These are phyloP conservation scores for Stagonosporopsis tanaceti DNA, from an alignment of 2,329 filamentous ascomycete genomes.

Conservation along the genomic window DNA sequence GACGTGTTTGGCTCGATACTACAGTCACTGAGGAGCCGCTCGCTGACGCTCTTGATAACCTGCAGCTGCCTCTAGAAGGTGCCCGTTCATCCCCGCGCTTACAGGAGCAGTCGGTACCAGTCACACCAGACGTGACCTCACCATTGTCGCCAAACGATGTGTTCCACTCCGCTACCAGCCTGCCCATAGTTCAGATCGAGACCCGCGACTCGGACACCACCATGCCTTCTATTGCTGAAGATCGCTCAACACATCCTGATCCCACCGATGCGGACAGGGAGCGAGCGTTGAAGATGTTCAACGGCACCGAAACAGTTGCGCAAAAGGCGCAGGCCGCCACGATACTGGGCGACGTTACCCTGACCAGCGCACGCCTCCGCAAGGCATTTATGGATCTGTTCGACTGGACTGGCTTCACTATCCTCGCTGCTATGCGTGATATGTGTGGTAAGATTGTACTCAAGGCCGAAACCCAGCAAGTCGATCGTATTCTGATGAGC, in stretches of 20 bases:
- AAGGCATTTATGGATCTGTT: constrained; percentile 92
- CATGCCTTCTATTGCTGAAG: constrained; percentile 49
- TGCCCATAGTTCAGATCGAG: constrained; percentile 61
- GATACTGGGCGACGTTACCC: constrained; percentile 79
- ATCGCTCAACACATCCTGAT: constrained; percentile 45
- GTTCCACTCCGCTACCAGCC: constrained; percentile 58
- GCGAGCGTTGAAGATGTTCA: constrained; percentile 82
- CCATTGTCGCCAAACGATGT: constrained; percentile 53
- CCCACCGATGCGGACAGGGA: constrained; percentile 73
- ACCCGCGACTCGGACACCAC: constrained; percentile 50
- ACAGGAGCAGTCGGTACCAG: constrained; percentile 48
- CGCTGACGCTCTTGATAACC: constrained; percentile 33
- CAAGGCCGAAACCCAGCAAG: constrained; percentile 93
- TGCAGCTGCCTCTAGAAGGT: constrained; percentile 52
- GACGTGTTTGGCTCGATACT: constrained; percentile 53
- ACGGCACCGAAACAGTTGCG: constrained; percentile 83
- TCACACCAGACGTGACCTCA: constrained; percentile 43
- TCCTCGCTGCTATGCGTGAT: constrained; percentile 78
- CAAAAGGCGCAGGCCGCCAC: constrained; percentile 81
- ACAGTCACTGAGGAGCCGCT: constrained; percentile 48
- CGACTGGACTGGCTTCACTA: constrained; percentile 82
- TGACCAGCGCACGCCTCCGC: constrained; percentile 62
- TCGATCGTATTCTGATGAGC: constrained; percentile 90
- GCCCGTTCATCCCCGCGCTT: constrained; percentile 46
- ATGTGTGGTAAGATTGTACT: constrained; percentile 84